Evolutionary conservation across 352 stramenopile genomes (phyloP), one percentile per base, ranked within the genome.

Genomic region (Proteromonas lacertae): DNA sequence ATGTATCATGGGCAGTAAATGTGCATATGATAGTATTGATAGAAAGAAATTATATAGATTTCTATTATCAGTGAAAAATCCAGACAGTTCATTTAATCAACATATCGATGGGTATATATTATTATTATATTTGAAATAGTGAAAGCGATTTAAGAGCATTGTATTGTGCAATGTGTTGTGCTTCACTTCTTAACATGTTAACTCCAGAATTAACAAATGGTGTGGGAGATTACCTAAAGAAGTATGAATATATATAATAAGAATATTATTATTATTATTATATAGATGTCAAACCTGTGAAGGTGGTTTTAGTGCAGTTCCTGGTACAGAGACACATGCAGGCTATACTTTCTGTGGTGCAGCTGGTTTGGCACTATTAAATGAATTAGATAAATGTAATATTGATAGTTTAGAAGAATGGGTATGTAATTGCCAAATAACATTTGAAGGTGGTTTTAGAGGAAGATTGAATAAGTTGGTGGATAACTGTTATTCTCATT

Each of bases 401-500:
- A 33, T 72, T 4, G 37, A 60, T 4, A 43, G 42, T 20, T 45
- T 81, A 12, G 35, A 53, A 20, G 45, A 42, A 10, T 96, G 81
- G 80, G 52, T 95, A 26, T 56, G 64, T 26, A 62, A 72, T 39
- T 56, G 79, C 12, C 82, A 97, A 55, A 90, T 90, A 69, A 48
- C 54, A 14, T 84, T 74, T 35, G 70, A 86, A 59, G 69, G 69
- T 4, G 69, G 67, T 64, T 88, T 81, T 48, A 59, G 62, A 26
- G 87, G 87, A 22, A 66, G 87, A 17, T 89, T 75, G 4, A 96
- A 96, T 60, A 98, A 98, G 50, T 57, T 98, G 2, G 87, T 96
- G 8, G 87, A 98, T 49, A 82, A 79, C 0, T 98, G 87, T 56
- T 98, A 98, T 52, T 92, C 71, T n/a, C 96, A 93, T 53, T 98